Evolutionary conservation across 257 asterid genomes (phyloP).

Genomic region (Scutellaria barbata): DNA sequence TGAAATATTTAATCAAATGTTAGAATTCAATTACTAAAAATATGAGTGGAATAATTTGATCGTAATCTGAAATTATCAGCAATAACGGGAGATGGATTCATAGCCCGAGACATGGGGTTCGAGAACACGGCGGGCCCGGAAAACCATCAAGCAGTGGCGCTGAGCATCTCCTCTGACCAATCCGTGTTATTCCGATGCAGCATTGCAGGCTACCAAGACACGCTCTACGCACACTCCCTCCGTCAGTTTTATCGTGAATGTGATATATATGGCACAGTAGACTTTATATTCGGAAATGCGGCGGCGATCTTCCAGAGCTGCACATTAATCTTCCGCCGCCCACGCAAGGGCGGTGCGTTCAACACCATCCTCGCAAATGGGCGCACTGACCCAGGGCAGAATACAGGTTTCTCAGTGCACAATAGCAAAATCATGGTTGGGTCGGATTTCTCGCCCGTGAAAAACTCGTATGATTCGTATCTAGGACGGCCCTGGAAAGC

Average conservation of each 20-base stretch:
- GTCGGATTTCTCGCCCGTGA: constrained; percentile 41
- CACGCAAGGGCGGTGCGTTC: constrained; percentile 44
- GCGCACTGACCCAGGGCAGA: constrained; percentile 65
- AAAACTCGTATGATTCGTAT: constrained; percentile 34
- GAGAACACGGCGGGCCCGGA: constrained; percentile 59
- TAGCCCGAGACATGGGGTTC: constrained; percentile 54
- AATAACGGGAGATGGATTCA: constrained; percentile 43
- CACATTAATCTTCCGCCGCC: constrained; percentile 49
- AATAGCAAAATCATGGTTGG: constrained; percentile 48
- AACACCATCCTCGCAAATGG: constrained; percentile 62
- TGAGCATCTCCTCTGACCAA: constrained; percentile 47
- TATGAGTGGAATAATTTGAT: background rate
- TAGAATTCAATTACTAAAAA: no score
- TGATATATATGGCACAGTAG: constrained; percentile 50
- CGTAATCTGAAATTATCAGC: constrained; percentile 22
- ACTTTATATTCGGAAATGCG: constrained; percentile 57
- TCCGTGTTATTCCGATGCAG: constrained; percentile 48
- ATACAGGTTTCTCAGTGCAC: constrained; percentile 65
- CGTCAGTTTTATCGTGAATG: constrained; percentile 57
- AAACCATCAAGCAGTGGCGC: constrained; percentile 58
- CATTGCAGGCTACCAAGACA: constrained; percentile 55
- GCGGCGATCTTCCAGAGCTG: constrained; percentile 49
- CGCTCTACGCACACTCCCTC: constrained; percentile 58
- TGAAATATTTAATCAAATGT: no score
- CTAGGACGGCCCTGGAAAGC: constrained; percentile 69